Evolutionary conservation across 2,329 filamentous ascomycete genomes (phyloP), one percentile per base, ranked within the genome.

Genomic region (Neoarthrinium moseri): DNA sequence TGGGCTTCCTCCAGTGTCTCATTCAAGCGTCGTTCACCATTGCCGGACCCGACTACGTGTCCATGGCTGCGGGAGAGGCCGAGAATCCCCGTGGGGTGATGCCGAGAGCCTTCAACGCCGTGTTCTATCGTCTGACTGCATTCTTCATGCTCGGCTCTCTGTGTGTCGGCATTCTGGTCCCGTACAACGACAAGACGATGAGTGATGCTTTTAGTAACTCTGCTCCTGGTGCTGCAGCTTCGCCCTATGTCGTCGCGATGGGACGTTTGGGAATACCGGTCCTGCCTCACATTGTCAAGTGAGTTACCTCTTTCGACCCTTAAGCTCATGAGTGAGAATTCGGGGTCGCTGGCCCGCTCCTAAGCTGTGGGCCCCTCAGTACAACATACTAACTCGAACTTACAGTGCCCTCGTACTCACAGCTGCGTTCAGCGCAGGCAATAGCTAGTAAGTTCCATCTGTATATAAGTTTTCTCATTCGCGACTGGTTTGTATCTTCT

Each of bases 91-190:
- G 86, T 13, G 68, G 68, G 15, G 78, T 85, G 17, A 80, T 94
- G 64, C 87, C 87, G 0, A 81, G 78, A 32, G 88, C 88, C 1
- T 91, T 83, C 66, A 89, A 89, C 49, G 82, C 85, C 39, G 87
- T 91, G 2, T 91, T 91, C 63, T 91, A 88, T 64, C 84, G 89
- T 24, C 70, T 92, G 24, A 85, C 85, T 0, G 70, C 79, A 2
- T 91, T 92, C 64, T 91, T 91, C 67, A 78, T 89, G 30, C 76
- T 90, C 2, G 87, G 87, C 2, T 82, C 86, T 0, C 73, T 94
- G 2, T 81, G 79, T 17, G 83, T 90, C 4, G 86, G 87, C 7
- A 84, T 90, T 40, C 61, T 89, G 18, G 81, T 91, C 29, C 78
- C 88, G 2, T 84, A 86, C 62, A 75, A 89, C 49, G 85, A 89